Evolutionary conservation across 1,139 yeast genomes (phyloP), one percentile per base, ranked within the genome.

Genomic region (Saccharomyces hybrid): DNA sequence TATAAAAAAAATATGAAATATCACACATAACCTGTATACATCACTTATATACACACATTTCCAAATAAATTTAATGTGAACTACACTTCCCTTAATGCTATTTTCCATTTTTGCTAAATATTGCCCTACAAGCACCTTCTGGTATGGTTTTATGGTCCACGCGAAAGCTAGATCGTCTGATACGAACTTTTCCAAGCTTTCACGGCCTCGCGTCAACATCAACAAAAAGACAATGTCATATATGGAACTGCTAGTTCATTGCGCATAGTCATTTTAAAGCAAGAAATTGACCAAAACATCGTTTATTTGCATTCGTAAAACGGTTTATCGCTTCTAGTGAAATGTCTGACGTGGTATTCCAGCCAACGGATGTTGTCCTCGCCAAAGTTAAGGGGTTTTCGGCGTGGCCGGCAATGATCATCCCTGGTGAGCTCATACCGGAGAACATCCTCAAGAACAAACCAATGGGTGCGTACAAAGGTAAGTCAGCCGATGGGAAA

Each of bases 321-420:
- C 34, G 34, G 14, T 31, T 31, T 31, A 31, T 31, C 34, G 13
- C 34, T 31, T 9, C 34, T 11, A 31, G 34, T 11, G 14, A 5
- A 31, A 31, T 31, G 34, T 31, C 34, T 31, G 34, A 31, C 13
- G 34, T 31, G 13, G 13, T 65, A 26, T 66, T 58, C 49, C 70
- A 68, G 51, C 71, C 71, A 8, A 65, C 70, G 8, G 70, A 68
- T 29, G 70, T 84, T 3, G 90, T 86, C 0, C 74, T 86, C 46
- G 89, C 90, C 6, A 86, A 86, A 66, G 83, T 86, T 32, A 86
- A 85, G 64, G 90, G 91, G 6, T 86, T 82, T 65, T 86, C 91
- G 5, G 83, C 88, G 49, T 86, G 93, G 93, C 93, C 93, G 0
- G 88, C 89, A 3, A 82, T 85, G 80, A 81, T 86, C 2, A 75